These are phyloP conservation scores for Annona squamosa DNA, from an alignment of 164 flowering plant species.

Conservation along the genomic window DNA sequence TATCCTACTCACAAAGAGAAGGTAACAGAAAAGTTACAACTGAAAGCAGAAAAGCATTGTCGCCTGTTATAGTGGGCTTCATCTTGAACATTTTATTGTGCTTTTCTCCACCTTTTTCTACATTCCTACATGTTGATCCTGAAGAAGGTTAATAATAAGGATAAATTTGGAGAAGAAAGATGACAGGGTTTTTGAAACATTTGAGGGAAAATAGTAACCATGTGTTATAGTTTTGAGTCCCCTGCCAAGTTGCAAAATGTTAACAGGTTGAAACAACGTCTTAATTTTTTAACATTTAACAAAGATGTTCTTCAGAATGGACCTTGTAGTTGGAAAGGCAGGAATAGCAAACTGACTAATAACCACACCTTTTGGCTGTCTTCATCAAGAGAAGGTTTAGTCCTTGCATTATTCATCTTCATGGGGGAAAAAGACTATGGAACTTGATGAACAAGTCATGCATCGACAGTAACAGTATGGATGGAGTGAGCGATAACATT, in stretches of 20 bases:
- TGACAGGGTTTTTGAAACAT: slow-evolving; percentile 8
- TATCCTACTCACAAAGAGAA: background rate
- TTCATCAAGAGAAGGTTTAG: background rate
- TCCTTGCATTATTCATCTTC: background rate
- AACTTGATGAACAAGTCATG: no score
- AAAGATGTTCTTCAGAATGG: background rate
- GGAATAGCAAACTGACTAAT: background rate
- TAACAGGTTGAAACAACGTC: background rate
- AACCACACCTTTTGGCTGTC: background rate
- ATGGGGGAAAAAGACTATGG: background rate
- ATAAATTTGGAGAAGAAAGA: slow-evolving; percentile 6
- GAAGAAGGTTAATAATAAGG: slow-evolving; percentile 16
- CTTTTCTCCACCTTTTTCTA: slow-evolving; percentile 19
- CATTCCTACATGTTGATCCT: slow-evolving; percentile 20
- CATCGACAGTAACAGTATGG: no score
- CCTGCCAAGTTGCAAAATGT: background rate
- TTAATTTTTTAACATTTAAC: background rate
- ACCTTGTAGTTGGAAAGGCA: background rate
- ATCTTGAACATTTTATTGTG: slow-evolving; percentile 15
- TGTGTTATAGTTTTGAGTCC: background rate
- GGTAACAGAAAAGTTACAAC: background rate
- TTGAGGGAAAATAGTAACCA: slow-evolving; percentile 3
- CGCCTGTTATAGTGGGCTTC: slow-evolving; percentile 9
- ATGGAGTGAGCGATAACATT: no score
- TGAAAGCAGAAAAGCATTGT: background rate